These are phyloP conservation scores for Limtongozyma cylindracea DNA, from an alignment of 805 yeast species.

Conservation along the genomic window DNA sequence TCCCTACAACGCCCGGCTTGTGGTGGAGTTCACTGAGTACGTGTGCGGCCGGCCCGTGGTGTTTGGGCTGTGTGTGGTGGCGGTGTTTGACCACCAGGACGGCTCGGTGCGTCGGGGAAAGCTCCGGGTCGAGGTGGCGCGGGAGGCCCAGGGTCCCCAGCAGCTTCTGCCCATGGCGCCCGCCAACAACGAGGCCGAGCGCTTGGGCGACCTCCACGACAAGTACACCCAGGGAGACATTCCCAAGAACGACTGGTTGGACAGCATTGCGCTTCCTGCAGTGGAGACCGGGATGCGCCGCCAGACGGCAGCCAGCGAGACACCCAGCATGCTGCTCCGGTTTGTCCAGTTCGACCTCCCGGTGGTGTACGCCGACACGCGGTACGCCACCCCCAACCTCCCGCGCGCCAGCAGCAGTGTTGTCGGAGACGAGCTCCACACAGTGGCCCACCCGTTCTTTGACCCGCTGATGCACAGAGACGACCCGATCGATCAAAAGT, in stretches of 20 bases:
- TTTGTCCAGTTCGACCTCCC: constrained; percentile 47
- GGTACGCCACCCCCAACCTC: constrained; percentile 6
- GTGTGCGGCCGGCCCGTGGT: too few species aligned
- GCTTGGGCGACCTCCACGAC: constrained; percentile 5
- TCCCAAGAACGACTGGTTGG: constrained; percentile 45
- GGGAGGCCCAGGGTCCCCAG: constrained; percentile 1
- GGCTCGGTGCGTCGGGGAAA: constrained; percentile 47
- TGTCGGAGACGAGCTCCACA: constrained; percentile 9
- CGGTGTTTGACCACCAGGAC: constrained; percentile 25
- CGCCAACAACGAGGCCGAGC: constrained; percentile 1
- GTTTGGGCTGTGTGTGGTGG: constrained; percentile 35
- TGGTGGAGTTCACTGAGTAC: too few species aligned
- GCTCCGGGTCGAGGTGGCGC: constrained; percentile 17
- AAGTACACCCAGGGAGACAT: constrained; percentile 45
- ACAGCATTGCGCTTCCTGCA: constrained; percentile 29
- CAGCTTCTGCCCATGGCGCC: background rate
- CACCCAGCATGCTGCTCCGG: constrained; percentile 11
- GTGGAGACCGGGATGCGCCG: constrained; percentile 11
- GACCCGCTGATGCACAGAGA: constrained; percentile 2
- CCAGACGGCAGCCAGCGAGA: constrained; percentile 1
- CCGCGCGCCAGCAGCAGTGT: constrained; percentile 1
- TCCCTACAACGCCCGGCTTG: too few species aligned
- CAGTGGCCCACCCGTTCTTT: constrained; percentile 11
- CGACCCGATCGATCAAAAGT: constrained; percentile 78
- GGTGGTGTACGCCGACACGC: constrained; percentile 37